phyloP scores from a whole-genome alignment of 2,329 filamentous ascomycete species.

The Alternaria arborescens region DNA sequence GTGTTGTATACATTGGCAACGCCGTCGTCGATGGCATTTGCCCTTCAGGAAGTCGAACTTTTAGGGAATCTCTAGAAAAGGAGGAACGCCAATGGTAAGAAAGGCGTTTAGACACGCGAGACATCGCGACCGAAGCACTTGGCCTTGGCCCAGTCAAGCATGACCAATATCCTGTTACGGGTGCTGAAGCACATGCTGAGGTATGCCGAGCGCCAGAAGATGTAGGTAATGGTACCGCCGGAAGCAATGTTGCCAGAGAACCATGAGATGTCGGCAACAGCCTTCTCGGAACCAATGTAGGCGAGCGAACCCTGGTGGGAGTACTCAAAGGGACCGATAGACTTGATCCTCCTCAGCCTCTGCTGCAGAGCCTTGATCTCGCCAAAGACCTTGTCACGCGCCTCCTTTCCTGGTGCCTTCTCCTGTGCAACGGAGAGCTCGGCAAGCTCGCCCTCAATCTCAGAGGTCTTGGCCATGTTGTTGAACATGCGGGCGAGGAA shows the following conservation, averaged over 20 bases:
- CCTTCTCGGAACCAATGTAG: slow-evolving; percentile 98
- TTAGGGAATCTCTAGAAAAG: slow-evolving; percentile 8
- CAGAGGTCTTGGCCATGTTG: slow-evolving; percentile 95
- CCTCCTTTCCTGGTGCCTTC: slow-evolving; percentile 72
- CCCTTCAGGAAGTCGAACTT: slow-evolving; percentile 8
- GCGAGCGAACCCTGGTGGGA: slow-evolving; percentile 96
- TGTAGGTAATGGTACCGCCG: slow-evolving; percentile 91
- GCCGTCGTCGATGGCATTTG: not conserved
- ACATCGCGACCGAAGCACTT: slow-evolving; percentile 97
- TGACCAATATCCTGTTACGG: slow-evolving; percentile 91
- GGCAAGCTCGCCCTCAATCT: slow-evolving; percentile 78
- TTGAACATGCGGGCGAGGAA: slow-evolving; percentile 98
- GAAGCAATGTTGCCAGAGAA: slow-evolving; percentile 95
- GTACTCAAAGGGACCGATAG: slow-evolving; percentile 98
- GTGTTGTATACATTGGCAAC: slow-evolving; percentile 2
- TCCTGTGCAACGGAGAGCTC: slow-evolving; percentile 69
- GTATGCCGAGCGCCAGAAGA: slow-evolving; percentile 98
- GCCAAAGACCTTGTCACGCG: slow-evolving; percentile 66
- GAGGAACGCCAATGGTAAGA: not conserved
- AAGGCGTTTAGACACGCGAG: slow-evolving; percentile 68
- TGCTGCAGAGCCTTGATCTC: slow-evolving; percentile 89
- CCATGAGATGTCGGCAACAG: slow-evolving; percentile 97
- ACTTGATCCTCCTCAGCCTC: slow-evolving; percentile 86
- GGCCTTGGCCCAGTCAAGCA: slow-evolving; percentile 96
- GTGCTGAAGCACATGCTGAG: slow-evolving; percentile 99